Percentiles rank a stretch among this genome's conserved stretches.
Evolutionary conservation across 768 basidiomycete genomes (phyloP).

Genomic region (Sporobolomyces pararoseus): DNA sequence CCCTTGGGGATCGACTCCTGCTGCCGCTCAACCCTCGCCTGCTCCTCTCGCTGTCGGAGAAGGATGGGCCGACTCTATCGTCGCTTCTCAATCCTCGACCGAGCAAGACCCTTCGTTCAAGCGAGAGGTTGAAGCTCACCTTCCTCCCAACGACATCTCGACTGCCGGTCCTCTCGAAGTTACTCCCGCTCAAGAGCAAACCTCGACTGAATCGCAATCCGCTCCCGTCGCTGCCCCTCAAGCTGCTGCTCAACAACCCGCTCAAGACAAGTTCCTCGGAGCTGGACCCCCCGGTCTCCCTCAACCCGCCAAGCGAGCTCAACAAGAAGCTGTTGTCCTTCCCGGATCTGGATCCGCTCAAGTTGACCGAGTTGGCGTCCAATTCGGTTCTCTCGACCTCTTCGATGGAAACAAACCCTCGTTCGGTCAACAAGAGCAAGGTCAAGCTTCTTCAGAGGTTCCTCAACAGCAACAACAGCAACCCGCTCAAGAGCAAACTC

Average conservation of each 20-base stretch:
- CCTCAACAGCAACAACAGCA: conserved; percentile 6
- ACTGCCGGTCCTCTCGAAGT: conserved; percentile 44
- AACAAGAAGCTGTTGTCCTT: conserved; percentile 43
- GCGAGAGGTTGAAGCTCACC: conserved; percentile 38
- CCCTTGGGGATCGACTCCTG: conserved; percentile 43
- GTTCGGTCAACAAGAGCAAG: conserved; percentile 20
- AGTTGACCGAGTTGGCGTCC: conserved; percentile 42
- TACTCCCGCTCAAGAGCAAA: conserved; percentile 15
- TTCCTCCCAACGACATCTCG: conserved; percentile 41
- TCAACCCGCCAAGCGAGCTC: conserved; percentile 37
- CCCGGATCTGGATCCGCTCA: conserved; percentile 9
- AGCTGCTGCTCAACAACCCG: conserved; percentile 10
- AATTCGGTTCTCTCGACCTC: conserved; percentile 43
- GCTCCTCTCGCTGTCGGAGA: conserved; percentile 43
- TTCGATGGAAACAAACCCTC: conserved; percentile 31
- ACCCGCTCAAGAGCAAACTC: background rate
- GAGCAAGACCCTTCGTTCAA: conserved; percentile 30
- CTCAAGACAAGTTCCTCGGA: conserved; percentile 36
- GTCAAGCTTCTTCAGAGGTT: background rate
- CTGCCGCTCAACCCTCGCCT: conserved; percentile 31
- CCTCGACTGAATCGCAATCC: background rate
- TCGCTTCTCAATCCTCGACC: conserved; percentile 22
- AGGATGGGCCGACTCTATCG: conserved; percentile 45
- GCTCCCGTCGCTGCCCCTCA: conserved; percentile 7
- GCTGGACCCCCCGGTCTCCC: conserved; percentile 38